A percentile compares a stretch with the other conserved stretches of the same genome.
Evolutionary conservation across 768 basidiomycete genomes (phyloP).

Genomic region (Gymnopilus dilepis): DNA sequence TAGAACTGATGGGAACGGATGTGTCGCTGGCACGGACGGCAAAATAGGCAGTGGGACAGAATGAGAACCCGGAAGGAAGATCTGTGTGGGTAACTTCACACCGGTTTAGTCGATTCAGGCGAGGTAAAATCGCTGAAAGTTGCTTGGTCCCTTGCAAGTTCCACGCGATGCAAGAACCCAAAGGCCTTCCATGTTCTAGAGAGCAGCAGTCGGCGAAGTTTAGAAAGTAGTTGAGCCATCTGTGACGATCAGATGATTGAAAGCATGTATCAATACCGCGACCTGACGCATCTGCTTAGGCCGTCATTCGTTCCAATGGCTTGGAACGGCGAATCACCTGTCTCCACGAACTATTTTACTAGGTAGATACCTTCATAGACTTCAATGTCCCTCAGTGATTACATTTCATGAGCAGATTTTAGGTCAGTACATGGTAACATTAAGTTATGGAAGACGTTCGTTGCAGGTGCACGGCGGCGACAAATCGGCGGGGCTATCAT

Average conservation of each 20-base stretch:
- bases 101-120: slow-evolving; percentile 13
- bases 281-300: not conserved
- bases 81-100: slow-evolving; percentile 16
- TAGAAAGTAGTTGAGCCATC: not conserved
- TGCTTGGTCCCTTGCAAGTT: slow-evolving; percentile 12
- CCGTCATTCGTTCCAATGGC: not conserved
- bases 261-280: not conserved
- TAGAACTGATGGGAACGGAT: slow-evolving; percentile 15
- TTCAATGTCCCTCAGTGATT: no score
- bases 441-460: no score
- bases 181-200: not conserved
- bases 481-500: not conserved
- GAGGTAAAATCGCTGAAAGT: slow-evolving; percentile 3
- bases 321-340: not conserved
- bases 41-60: slow-evolving; percentile 10
- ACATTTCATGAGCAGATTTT: no score
- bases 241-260: slow-evolving; percentile 4
- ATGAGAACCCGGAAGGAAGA: slow-evolving; percentile 16
- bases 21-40: slow-evolving; percentile 2
- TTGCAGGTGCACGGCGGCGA: not conserved
- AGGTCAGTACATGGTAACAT: no score
- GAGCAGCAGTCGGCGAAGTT: not conserved
- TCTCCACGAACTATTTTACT: not conserved
- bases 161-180: slow-evolving; percentile 13
- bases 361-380: not conserved